Evolutionary conservation across 306 rosid species (phyloP), one percentile per base, ranked within the genome.

Genomic region (Prunus salicina): DNA sequence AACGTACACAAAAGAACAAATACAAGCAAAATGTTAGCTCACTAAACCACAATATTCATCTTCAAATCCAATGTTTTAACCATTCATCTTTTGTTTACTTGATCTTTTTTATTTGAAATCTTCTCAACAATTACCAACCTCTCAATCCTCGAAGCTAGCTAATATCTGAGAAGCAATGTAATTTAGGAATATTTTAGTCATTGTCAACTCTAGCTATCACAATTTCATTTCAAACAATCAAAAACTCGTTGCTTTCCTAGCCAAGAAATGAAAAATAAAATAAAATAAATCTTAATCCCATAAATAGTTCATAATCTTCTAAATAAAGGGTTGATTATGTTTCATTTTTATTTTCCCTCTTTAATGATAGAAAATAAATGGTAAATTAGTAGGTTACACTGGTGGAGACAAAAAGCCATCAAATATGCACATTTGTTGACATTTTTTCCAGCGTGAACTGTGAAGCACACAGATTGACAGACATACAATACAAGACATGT

Each of bases 401-500:
- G 43, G 43, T 6, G 9, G 43, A 38, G 43, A 38, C 38, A 38
- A 38, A 38, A 38, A 38, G 43, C 43, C 43, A 38, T 38, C 43
- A 38, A 38, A 38, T 6, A 6, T 38, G 32, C 67, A 63, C 43
- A 41, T 51, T n/a, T 71, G 64, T 52, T 52, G 64, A 71, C 75
- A 71, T 19, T 30, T 69, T 69, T 12, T 52, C 13, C 13, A 41
- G 41, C 4, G 24, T 72, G 66, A 41, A 72, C 53, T 38, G 76
- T 56, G 27, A 72, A 43, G 67, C 68, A 73, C 76, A 24, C 76
- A 58, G 57, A 24, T 45, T 73, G n/a, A 8, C 51, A 55, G 20
- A 55, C 45, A 50, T 5, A 6, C 14, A 19, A 19, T 19, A 52
- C 27, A 0, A 71, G 28, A 30, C 45, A 16, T 4, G 9, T 15